Base-by-base conservation (phyloP, 2,329 filamentous ascomycete species). In the Diatrype stigma region DNA sequence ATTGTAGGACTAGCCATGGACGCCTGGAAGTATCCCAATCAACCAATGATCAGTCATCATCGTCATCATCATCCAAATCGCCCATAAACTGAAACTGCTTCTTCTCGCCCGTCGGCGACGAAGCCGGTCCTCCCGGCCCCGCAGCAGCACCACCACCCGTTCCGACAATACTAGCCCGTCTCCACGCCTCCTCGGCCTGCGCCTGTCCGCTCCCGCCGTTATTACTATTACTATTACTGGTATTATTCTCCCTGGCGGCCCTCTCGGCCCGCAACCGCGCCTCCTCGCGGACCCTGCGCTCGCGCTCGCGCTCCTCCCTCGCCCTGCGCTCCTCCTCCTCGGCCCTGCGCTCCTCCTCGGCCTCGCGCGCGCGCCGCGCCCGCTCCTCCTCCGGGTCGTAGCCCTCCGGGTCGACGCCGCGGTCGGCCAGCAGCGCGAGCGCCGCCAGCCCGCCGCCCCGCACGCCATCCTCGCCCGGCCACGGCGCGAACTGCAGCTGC, bases 391-490 rank as follows among this genome's bases (percentile, higher is more conserved):
- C 75, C 1, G 83, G 82, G 57, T 86, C 82, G 62, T 80, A 81
- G 34, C 74, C 76, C 49, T 72, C 77, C 8, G 82, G 83, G 63
- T 88, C 81, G 56, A 81, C 76, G 7, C 84, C 85, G 49, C 76
- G 70, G 60, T 87, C 84, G 5, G 79, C 58, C 55, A 90, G 76
- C 22, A 76, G 70, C 61, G 90, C 84, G 42, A 82, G 79, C 8
- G 75, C 73, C 0, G 84, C 85, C 40, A 95, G 73, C 2, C 84
- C 84, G 34, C 90, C 89, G 16, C 74, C 72, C 30, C 82, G 79
- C 55, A 94, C 89, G 52, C 83, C 79, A 30, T 86, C 81, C 55
- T 89, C 84, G 26, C 74, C 75, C 0, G 89, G 89, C 89, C 89
- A 95, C 1, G 90, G 89, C 45, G 84, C 78, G 71, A 91, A 95